Evolutionary conservation across 1,139 yeast species (phyloP).

Genomic region (Tardiomyces digboiensis): DNA sequence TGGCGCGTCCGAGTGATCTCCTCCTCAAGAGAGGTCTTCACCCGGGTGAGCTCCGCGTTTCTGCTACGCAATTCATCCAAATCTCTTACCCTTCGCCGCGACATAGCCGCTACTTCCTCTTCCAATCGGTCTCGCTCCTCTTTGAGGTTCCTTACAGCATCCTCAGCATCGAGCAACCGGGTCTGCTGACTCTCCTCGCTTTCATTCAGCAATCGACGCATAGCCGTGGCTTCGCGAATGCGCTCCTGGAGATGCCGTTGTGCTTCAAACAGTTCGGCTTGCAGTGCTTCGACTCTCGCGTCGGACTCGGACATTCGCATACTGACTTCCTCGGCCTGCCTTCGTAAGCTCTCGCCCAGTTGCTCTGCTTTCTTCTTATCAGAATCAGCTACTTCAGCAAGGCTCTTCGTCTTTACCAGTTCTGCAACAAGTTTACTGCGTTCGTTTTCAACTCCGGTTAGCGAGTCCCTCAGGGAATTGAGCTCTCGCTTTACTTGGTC

Average conservation of each 20-base stretch:
- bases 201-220: slow-evolving; percentile 60
- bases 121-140: slow-evolving; percentile 59
- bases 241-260: slow-evolving; percentile 69
- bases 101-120: slow-evolving; percentile 37
- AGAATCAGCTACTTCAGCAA: slow-evolving; percentile 4
- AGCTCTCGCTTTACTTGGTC: slow-evolving; percentile 1
- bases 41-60: slow-evolving; percentile 16
- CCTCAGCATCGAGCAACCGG: slow-evolving; percentile 38
- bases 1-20: slow-evolving; percentile 3
- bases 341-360: slow-evolving; percentile 49
- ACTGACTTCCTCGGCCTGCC: slow-evolving; percentile 69
- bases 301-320: slow-evolving; percentile 60
- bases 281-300: slow-evolving; percentile 52
- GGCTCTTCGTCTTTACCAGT: slow-evolving; percentile 1
- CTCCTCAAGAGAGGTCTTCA: neutral
- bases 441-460: slow-evolving; percentile 7
- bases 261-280: slow-evolving; percentile 72
- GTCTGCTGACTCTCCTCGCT: slow-evolving; percentile 49
- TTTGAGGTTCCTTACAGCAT: slow-evolving; percentile 32
- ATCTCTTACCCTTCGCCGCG: slow-evolving; percentile 42
- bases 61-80: slow-evolving; percentile 28
- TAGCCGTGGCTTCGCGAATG: slow-evolving; percentile 64
- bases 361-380: slow-evolving; percentile 41
- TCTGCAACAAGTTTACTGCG: slow-evolving; percentile 7
- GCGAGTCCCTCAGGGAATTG: slow-evolving; percentile 5